Conservation (phyloP, 179 eudicot genomes). For the Drosera spatulata region DNA sequence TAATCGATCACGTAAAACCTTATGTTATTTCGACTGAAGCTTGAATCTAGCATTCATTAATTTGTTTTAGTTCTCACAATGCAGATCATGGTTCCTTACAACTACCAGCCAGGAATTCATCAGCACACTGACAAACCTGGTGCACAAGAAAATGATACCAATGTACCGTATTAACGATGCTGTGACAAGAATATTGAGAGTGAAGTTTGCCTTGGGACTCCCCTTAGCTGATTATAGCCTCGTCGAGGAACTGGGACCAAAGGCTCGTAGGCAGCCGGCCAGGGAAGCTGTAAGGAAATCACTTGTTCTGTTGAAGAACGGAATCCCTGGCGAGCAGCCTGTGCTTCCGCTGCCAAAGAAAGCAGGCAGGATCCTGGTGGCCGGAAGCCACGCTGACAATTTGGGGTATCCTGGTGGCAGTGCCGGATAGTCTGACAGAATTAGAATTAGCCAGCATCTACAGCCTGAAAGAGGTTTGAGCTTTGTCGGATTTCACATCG, state of each 20-base stretch:
- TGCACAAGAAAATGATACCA: conserved; percentile 19
- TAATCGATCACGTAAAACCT: background rate
- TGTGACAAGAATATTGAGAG: conserved; percentile 27
- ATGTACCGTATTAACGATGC: conserved; percentile 35
- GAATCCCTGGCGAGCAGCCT: conserved; percentile 27
- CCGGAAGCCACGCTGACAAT: conserved; percentile 81
- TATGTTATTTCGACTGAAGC: too few species aligned
- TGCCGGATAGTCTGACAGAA: too few species aligned
- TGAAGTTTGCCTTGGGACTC: conserved; percentile 47
- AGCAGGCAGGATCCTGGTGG: conserved; percentile 62
- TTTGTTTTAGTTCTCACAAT: background rate
- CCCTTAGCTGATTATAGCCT: conserved; percentile 60
- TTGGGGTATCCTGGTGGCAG: conserved; percentile 50
- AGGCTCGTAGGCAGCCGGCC: conserved; percentile 73
- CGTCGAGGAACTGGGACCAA: conserved; percentile 44
- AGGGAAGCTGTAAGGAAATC: conserved; percentile 90
- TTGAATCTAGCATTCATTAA: too few species aligned
- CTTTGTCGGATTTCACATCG: too few species aligned
- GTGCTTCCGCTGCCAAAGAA: conserved; percentile 71
- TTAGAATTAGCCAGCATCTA: too few species aligned
- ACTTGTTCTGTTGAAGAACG: conserved; percentile 78
- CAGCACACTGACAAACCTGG: conserved; percentile 16
- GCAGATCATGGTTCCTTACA: conserved; percentile 31
- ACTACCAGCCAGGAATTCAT: conserved; percentile 22
- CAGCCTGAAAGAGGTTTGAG: too few species aligned